Base-by-base conservation (phyloP, 2,329 filamentous ascomycete genomes). In the Penicillium polonicum region DNA sequence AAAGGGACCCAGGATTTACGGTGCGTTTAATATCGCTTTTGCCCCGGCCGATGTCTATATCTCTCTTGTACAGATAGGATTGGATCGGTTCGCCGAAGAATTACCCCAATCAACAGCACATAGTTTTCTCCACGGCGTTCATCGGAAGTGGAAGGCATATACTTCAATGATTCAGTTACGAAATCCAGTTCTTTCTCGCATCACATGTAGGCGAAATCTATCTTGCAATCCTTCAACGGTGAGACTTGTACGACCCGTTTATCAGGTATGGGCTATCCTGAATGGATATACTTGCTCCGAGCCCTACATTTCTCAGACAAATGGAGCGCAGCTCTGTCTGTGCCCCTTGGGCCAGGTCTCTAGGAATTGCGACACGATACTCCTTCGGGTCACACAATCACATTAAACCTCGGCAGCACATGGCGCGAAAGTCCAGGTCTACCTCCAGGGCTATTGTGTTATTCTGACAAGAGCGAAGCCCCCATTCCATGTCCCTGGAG, bases 11-110 rank as follows among this genome's bases (percentile, higher is more conserved):
- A 51, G 43, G 33, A 27, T 49, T 31, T 43, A 15, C 31, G 27
- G 39, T 45, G 29, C 48, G n/a, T 43, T 48, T 25, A 25, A 5
- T 17, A 17, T 43, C 39, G 44, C 31, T n/a, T 49, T 49, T 39
- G 25, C 12, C 17, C 45, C 55, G 45, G 36, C 27, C 35, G 25
- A 17, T 31, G 42, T 52, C 41, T 50, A 48, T 49, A 51, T 38
- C 15, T 51, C 42, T 41, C 41, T 43, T 61, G 57, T 61, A 61
- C 57, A 61, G 53, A 54, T 51, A 44, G 21, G 27, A 49, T 52
- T 52, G 58, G 45, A 13, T 52, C 44, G 43, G 42, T 21, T 52
- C 23, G 42, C 41, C 31, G n/a, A 46, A 15, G 21, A 19, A 55
- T 44, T 35, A 44, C 21, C 27, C 51, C 51, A 49, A 49, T 58